Evolutionary conservation across 768 basidiomycete species (phyloP), one percentile per base, ranked within the genome.

Genomic region (Rhodosporidiobolus odoratus): DNA sequence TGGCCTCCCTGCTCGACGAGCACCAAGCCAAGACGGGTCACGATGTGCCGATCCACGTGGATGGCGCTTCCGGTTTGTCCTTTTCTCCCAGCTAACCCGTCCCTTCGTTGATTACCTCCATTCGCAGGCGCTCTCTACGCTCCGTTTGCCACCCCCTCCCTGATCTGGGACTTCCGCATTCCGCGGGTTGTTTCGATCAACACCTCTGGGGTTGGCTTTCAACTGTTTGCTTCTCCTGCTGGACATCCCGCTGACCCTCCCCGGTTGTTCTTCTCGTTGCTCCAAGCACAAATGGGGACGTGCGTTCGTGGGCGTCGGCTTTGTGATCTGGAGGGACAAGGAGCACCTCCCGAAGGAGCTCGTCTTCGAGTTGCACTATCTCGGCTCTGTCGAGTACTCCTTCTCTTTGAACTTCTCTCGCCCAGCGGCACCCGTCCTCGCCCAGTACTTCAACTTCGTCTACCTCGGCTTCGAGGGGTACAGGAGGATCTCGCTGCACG

Each of bases 1-100:
- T 96, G 86, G 82, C 88, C 1, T 86, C 87, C 50, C 83, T 90
- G 16, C 71, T 92, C 79, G 83, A 84, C 81, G 83, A 80, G 63
- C 81, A 85, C 69, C 81, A 87, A 72, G 77, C 58, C 27, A 75
- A 79, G 69, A 84, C 82, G 0, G 84, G 83, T n/a, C 80, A 78
- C 69, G 79, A 78, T 58, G 81, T 84, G 40, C 82, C 84, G 30
- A 87, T 89, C 64, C 83, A 83, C 68, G 87, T 86, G 37, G 87
- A 86, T 72, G 87, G 81, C 12, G 87, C 87, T 13, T 85, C 84
- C 8, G 85, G 52, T 53, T 6, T 30, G n/a, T 30, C 52, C n/a
- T 15, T 25, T 23, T 25, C 27, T 13, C 7, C 52, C 52, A 30
- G 4, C 19, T 30, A 10, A 10, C 27, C 13, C 23, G 6, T 53